These are phyloP conservation scores for Trichocomaceae sp. DNA, from an alignment of 2,329 filamentous ascomycete genomes.

Conservation along the genomic window DNA sequence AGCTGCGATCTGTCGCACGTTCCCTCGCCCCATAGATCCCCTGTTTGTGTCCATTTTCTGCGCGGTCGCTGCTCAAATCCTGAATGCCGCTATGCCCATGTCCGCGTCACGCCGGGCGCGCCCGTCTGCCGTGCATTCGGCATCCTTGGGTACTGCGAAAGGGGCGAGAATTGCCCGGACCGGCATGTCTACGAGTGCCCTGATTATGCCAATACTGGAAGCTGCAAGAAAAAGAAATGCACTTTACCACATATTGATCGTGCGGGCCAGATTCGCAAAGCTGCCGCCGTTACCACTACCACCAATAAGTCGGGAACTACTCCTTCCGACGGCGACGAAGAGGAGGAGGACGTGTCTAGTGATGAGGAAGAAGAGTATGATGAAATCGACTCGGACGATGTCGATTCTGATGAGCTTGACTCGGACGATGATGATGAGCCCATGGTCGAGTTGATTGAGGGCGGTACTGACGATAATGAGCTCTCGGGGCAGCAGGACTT, in stretches of 20 bases:
- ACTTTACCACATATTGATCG: conserved; percentile 81
- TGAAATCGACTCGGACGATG: conserved; percentile 60
- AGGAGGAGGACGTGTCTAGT: conserved; percentile 66
- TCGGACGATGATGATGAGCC: conserved; percentile 28
- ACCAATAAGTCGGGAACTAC: conserved; percentile 32
- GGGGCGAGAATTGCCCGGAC: conserved; percentile 67
- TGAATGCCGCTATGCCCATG: conserved; percentile 81
- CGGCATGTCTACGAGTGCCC: conserved; percentile 92
- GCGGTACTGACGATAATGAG: conserved; percentile 38
- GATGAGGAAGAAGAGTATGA: conserved; percentile 66
- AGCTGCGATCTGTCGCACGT: conserved; percentile 89
- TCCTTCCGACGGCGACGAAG: conserved; percentile 37
- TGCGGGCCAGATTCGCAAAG: conserved; percentile 68
- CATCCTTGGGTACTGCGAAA: conserved; percentile 79
- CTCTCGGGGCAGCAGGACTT: conserved; percentile 50
- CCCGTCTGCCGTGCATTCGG: conserved; percentile 81
- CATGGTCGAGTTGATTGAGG: conserved; percentile 29
- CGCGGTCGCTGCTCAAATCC: conserved; percentile 83
- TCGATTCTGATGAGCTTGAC: conserved; percentile 56
- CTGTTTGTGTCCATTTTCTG: conserved; percentile 82
- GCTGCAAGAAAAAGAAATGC: conserved; percentile 74
- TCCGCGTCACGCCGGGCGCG: conserved; percentile 67
- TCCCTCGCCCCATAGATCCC: conserved; percentile 71
- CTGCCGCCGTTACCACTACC: conserved; percentile 44
- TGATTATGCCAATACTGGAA: conserved; percentile 85